phyloP scores from a whole-genome alignment of 1,139 yeast genomes.

The Kluyveromyces sp. region DNA sequence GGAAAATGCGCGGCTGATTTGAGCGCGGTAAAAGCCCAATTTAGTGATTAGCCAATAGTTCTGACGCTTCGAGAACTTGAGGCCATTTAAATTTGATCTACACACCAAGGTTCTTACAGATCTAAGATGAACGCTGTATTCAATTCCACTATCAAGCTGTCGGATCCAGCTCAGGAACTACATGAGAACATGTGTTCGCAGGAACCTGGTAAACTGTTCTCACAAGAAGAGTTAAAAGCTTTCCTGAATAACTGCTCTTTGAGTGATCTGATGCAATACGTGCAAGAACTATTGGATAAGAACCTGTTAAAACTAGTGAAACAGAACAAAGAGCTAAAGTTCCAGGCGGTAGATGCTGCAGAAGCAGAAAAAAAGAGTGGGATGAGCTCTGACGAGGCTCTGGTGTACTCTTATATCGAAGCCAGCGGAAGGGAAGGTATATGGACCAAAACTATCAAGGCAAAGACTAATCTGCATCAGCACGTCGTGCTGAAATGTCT shows the following conservation, averaged over 20 bases:
- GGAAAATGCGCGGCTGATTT: too few relatives aligned
- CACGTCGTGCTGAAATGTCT: conserved; percentile 83
- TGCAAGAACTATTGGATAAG: conserved; percentile 59
- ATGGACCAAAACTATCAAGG: conserved; percentile 92
- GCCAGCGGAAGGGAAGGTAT: conserved; percentile 93
- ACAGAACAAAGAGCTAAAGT: conserved; percentile 58
- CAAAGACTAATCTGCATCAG: conserved; percentile 87
- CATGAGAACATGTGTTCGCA: conserved; percentile 53
- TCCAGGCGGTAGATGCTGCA: conserved; percentile 59
- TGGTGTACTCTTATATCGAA: conserved; percentile 85
- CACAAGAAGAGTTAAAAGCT: conserved; percentile 53
- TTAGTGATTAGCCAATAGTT: too few relatives aligned
- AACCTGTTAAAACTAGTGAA: conserved; percentile 64
- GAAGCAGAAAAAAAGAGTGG: conserved; percentile 67
- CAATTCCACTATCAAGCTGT: conserved; percentile 25
- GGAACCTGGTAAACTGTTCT: conserved; percentile 41
- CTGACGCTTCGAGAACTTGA: too few relatives aligned
- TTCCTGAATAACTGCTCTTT: conserved; percentile 35
- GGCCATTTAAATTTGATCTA: too few relatives aligned
- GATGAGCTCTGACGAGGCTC: conserved; percentile 83
- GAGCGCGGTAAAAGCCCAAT: too few relatives aligned
- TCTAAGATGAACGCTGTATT: conserved; percentile 14
- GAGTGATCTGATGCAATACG: conserved; percentile 47
- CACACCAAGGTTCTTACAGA: too few relatives aligned
- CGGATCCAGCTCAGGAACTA: conserved; percentile 48